A percentile compares a stretch with the other conserved stretches of the same genome.
Conservation (phyloP, 2,329 filamentous ascomycete species). For the Ascochyta viciae-villosae region DNA sequence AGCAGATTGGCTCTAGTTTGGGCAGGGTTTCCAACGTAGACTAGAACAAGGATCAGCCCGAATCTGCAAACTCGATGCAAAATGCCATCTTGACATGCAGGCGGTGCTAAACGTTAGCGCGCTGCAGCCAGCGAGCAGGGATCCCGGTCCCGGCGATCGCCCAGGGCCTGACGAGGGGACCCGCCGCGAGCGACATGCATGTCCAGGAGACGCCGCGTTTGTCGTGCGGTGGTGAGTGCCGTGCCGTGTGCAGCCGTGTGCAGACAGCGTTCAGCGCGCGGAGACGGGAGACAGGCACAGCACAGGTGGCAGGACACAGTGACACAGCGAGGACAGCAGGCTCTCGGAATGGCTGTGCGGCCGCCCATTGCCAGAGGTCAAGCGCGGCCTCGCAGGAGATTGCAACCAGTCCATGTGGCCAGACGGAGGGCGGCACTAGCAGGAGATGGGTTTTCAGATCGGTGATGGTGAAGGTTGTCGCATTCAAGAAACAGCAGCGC, state of each 20-base stretch:
- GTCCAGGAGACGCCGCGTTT: conserved; percentile 10
- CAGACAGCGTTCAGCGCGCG: no score
- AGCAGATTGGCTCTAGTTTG: conserved; percentile 19
- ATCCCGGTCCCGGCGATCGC: conserved; percentile 16
- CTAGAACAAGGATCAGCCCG: conserved; percentile 18
- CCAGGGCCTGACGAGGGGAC: conserved; percentile 20
- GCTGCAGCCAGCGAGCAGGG: conserved; percentile 12
- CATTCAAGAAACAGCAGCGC: conserved; percentile 10
- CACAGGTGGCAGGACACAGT: no score
- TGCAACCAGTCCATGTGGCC: conserved; percentile 1
- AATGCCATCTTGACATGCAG: conserved; percentile 23
- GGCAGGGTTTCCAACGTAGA: conserved; percentile 3
- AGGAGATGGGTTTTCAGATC: conserved; percentile 15
- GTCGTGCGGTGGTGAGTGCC: no score
- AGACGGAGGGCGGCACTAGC: conserved; percentile 16
- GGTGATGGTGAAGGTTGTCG: not conserved
- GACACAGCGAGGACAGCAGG: not conserved
- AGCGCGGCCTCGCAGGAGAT: not conserved
- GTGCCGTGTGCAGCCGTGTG: no score
- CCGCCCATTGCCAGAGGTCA: no score
- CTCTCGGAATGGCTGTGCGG: no score
- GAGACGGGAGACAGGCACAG: not conserved
- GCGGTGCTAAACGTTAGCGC: conserved; percentile 17
- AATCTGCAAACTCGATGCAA: conserved; percentile 21
- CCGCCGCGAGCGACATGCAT: conserved; percentile 15